A percentile compares a stretch with the other conserved stretches of the same genome.
These are phyloP conservation scores for Alternaria brassicicola DNA, from an alignment of 2,329 filamentous ascomycete species.

Conservation along the genomic window DNA sequence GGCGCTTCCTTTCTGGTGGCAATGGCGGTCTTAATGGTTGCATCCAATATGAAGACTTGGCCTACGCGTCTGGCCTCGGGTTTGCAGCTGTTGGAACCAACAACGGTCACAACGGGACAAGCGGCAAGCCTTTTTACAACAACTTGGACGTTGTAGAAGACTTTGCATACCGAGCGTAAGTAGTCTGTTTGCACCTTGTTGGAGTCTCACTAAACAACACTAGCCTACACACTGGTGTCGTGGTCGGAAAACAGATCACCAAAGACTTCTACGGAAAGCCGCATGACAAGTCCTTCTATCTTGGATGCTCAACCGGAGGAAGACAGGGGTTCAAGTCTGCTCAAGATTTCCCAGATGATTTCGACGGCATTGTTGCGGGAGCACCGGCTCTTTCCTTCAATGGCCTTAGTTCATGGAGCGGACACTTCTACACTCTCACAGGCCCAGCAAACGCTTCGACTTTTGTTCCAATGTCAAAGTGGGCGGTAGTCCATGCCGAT, in stretches of 20 bases:
- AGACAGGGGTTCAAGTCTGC: constrained; percentile 46
- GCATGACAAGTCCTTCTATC: constrained; percentile 50
- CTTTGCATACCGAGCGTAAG: constrained; percentile 54
- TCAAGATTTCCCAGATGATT: constrained; percentile 45
- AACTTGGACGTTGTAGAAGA: constrained; percentile 56
- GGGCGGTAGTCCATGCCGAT: constrained; percentile 50
- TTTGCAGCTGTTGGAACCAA: constrained; percentile 52
- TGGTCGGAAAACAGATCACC: constrained; percentile 51
- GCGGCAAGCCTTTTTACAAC: constrained; percentile 55
- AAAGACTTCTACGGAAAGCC: constrained; percentile 49
- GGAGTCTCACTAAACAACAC: not conserved
- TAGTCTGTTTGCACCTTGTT: not conserved
- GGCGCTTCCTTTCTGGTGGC: constrained; percentile 42
- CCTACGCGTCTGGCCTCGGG: constrained; percentile 47
- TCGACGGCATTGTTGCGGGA: constrained; percentile 48
- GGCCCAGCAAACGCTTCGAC: constrained; percentile 38
- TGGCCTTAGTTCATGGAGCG: constrained; percentile 44
- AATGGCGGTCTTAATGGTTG: constrained; percentile 54
- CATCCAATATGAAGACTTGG: constrained; percentile 47
- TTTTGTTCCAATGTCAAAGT: constrained; percentile 50
- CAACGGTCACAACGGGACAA: constrained; percentile 53
- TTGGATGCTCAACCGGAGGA: constrained; percentile 48
- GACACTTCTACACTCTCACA: constrained; percentile 37
- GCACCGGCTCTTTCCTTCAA: constrained; percentile 44
- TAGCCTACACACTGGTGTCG: constrained; percentile 41